Evolutionary conservation across 441 rosid genomes (phyloP).

Genomic region (Arabidopsis lyrata): DNA sequence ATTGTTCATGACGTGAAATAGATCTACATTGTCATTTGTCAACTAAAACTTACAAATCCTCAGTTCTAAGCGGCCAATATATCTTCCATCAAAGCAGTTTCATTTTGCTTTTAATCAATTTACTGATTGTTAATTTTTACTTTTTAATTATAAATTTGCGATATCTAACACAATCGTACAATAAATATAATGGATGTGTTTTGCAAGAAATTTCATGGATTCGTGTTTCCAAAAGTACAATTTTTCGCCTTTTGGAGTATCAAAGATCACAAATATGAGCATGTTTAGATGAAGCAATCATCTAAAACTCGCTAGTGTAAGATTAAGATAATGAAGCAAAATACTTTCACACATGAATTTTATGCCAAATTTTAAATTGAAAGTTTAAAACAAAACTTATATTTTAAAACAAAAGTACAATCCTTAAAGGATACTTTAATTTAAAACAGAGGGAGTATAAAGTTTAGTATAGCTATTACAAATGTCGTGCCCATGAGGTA

Average conservation of each 20-base stretch:
- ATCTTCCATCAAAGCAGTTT: too few relatives aligned
- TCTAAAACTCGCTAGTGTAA: background rate
- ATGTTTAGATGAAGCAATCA: background rate
- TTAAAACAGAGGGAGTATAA: too few relatives aligned
- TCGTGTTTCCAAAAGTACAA: background rate
- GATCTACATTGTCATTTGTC: too few relatives aligned
- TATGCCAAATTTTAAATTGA: too few relatives aligned
- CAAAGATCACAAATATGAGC: background rate
- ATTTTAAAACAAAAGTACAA: too few relatives aligned
- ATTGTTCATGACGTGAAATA: too few relatives aligned
- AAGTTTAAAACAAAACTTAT: too few relatives aligned
- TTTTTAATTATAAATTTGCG: background rate
- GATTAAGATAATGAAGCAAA: background rate
- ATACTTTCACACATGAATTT: background rate
- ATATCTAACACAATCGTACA: background rate
- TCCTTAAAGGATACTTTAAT: too few relatives aligned
- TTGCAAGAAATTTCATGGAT: background rate
- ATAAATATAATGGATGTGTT: background rate
- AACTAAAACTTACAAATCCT: too few relatives aligned
- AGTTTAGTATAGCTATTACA: background rate
- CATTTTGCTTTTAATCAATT: too few relatives aligned
- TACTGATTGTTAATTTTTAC: too few relatives aligned
- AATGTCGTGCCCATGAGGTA: conserved; percentile 26
- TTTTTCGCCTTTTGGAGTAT: background rate
- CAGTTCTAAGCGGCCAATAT: too few relatives aligned